Evolutionary conservation across 2,329 filamentous ascomycete genomes (phyloP).

Genomic region (Dactylellina drechsleri): DNA sequence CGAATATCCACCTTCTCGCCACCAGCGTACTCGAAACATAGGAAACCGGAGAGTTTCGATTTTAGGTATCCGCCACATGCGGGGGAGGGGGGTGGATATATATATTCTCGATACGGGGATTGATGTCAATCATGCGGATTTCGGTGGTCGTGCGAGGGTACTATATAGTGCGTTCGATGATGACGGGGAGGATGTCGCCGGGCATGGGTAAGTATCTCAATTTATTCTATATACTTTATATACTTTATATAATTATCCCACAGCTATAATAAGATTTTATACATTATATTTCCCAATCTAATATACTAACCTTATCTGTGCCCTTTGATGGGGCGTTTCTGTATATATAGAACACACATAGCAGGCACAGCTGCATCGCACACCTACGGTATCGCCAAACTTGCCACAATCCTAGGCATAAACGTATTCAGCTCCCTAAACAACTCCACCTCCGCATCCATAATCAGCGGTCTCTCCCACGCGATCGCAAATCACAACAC

Average conservation of each 20-base stretch:
- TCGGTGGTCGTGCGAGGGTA: slow-evolving; percentile 57
- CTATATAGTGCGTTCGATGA: slow-evolving; percentile 35
- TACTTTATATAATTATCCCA: too few species aligned
- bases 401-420: slow-evolving; percentile 63
- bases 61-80: slow-evolving; percentile 57
- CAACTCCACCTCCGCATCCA: slow-evolving; percentile 63
- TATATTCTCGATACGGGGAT: slow-evolving; percentile 66
- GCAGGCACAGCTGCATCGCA: slow-evolving; percentile 55
- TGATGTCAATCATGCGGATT: slow-evolving; percentile 55
- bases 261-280: too few species aligned
- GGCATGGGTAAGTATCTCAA: slow-evolving; percentile 58
- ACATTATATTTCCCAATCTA: too few species aligned
- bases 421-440: slow-evolving; percentile 62
- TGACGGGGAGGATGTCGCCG: slow-evolving; percentile 61
- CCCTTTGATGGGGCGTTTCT: background rate
- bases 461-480: slow-evolving; percentile 62
- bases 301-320: too few species aligned
- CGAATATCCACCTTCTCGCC: background rate
- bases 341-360: slow-evolving; percentile 63
- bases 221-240: too few species aligned
- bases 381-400: slow-evolving; percentile 65
- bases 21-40: background rate
- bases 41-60: slow-evolving; percentile 56
- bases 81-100: slow-evolving; percentile 63
- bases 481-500: slow-evolving; percentile 63